Percentiles rank a stretch among this genome's conserved stretches.
Evolutionary conservation across 139 green algal genomes (phyloP).

Genomic region (Picochlorum sp.): DNA sequence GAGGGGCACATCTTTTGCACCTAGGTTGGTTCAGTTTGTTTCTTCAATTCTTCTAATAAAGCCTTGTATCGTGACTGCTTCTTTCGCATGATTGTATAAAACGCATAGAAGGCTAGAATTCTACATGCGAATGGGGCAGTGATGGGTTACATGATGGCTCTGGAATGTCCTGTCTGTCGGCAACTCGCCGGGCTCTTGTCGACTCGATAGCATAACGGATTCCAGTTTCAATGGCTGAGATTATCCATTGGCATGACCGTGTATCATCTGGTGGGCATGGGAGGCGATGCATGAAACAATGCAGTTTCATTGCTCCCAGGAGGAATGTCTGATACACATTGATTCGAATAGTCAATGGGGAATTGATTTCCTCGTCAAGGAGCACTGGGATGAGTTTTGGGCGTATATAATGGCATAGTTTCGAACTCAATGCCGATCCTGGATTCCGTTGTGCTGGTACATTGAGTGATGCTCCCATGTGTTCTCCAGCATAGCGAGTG

Average conservation of each 20-base stretch:
- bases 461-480: constrained; percentile 50
- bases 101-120: constrained; percentile 56
- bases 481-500: constrained; percentile 56
- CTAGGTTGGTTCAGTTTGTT: constrained; percentile 16
- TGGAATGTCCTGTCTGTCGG: constrained; percentile 2
- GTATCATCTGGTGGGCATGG: constrained; percentile 19
- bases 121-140: constrained; percentile 19
- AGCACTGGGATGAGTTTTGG: constrained; percentile 81
- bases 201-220: constrained; percentile 15
- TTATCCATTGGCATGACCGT: constrained; percentile 1
- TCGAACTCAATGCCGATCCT: constrained; percentile 36
- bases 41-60: constrained; percentile 32
- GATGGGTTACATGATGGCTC: not conserved
- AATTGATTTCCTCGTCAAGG: constrained; percentile 76
- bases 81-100: constrained; percentile 40
- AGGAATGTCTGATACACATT: constrained; percentile 85
- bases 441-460: constrained; percentile 36
- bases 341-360: constrained; percentile 46
- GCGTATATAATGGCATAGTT: constrained; percentile 70
- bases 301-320: constrained; percentile 72
- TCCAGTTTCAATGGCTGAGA: constrained; percentile 17
- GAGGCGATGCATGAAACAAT: constrained; percentile 48
- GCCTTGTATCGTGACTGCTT: constrained; percentile 39
- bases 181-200: constrained; percentile 12
- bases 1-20: constrained; percentile 18